A percentile compares a stretch with the other conserved stretches of the same genome.
phyloP scores from a whole-genome alignment of 352 stramenopile species.

The Globisporangium megalacanthum region DNA sequence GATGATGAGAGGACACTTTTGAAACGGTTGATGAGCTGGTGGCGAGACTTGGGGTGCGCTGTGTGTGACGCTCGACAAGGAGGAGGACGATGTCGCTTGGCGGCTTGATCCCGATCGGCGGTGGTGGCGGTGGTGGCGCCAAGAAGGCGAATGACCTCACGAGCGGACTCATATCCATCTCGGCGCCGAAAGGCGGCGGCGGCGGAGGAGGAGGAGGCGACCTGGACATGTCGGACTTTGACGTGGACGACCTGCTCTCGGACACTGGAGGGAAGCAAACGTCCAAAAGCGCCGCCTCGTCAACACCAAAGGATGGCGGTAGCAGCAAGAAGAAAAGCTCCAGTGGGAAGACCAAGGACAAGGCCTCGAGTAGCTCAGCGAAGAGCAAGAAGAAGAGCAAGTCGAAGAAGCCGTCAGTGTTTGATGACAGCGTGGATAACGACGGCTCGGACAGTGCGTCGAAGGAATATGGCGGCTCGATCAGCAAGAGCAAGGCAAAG shows the following conservation, averaged over 20 bases:
- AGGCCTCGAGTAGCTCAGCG: constrained; percentile 17
- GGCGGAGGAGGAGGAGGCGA: constrained; percentile 9
- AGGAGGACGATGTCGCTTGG: constrained; percentile 32
- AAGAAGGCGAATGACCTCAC: constrained; percentile 43
- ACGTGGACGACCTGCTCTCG: constrained; percentile 44
- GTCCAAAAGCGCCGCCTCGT: constrained; percentile 7
- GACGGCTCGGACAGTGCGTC: constrained; percentile 11
- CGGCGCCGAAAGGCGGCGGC: constrained; percentile 6
- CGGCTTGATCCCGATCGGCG: constrained; percentile 47
- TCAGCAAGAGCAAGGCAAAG: constrained; percentile 14
- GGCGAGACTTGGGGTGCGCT: not conserved
- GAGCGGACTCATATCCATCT: constrained; percentile 55
- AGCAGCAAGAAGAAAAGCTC: constrained; percentile 9
- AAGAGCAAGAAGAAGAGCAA: constrained; percentile 26
- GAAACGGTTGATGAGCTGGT: no score
- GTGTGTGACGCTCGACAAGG: not conserved
- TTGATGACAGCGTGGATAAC: constrained; percentile 27
- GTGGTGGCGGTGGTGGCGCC: constrained; percentile 11
- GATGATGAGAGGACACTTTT: no score
- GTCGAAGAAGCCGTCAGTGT: constrained; percentile 18
- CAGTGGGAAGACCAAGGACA: constrained; percentile 14
- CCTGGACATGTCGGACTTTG: constrained; percentile 18
- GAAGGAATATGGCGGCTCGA: constrained; percentile 14
- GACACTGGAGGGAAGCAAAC: constrained; percentile 24
- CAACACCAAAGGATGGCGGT: constrained; percentile 27